Conservation (phyloP, 257 asterid genomes). For the Przewalskia tangutica region DNA sequence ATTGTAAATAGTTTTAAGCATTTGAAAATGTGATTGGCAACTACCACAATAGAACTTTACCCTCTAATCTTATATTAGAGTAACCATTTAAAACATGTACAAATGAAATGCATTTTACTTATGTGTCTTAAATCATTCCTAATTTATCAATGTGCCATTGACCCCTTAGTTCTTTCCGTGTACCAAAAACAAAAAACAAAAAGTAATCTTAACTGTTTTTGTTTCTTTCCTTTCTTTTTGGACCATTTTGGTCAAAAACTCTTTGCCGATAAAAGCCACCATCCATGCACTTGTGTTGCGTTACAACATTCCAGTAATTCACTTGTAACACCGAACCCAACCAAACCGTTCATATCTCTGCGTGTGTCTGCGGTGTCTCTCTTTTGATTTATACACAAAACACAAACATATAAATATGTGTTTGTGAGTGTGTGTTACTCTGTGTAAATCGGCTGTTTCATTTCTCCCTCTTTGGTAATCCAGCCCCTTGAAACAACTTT, state of each 20-base stretch:
- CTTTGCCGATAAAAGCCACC: neutral
- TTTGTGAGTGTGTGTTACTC: neutral
- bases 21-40: neutral
- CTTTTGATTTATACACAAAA: neutral
- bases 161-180: no score
- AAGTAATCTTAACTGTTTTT: no score
- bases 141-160: no score
- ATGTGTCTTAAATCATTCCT: neutral
- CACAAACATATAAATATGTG: neutral
- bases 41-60: neutral
- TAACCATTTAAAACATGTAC: neutral
- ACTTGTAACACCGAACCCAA: neutral
- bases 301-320: neutral
- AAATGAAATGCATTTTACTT: neutral
- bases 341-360: neutral
- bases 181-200: no score
- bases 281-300: neutral
- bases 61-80: neutral
- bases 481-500: neutral
- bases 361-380: neutral
- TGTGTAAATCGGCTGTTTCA: neutral
- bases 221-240: neutral
- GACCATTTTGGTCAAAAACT: neutral
- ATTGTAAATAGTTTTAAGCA: neutral
- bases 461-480: neutral